Percentiles rank a stretch among this genome's conserved stretches.
Conservation (phyloP, 2,329 filamentous ascomycete genomes). For the Orbilia quercus region DNA sequence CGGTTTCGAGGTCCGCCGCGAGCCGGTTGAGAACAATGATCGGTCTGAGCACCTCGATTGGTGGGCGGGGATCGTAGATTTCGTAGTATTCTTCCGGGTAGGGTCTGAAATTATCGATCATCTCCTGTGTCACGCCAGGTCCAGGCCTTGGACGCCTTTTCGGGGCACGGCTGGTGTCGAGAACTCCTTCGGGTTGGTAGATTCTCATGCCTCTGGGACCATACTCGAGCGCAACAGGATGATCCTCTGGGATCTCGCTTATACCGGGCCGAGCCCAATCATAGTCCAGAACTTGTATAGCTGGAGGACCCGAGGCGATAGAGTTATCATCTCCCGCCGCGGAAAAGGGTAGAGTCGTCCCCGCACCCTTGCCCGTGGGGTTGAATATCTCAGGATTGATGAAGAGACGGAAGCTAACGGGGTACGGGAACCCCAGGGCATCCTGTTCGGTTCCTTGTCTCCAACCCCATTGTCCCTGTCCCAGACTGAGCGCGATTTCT, state of each 20-base stretch:
- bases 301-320: slow-evolving; percentile 1
- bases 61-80: slow-evolving; percentile 6
- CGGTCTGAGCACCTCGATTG: slow-evolving; percentile 22
- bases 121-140: not conserved
- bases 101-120: slow-evolving; percentile 2
- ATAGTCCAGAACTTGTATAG: not conserved
- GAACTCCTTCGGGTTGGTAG: not conserved
- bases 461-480: slow-evolving; percentile 20
- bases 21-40: slow-evolving; percentile 26
- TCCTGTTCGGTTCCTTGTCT: not conserved
- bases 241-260: not conserved
- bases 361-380: not conserved
- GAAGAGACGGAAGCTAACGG: slow-evolving; percentile 37
- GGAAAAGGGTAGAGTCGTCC: slow-evolving; percentile 13
- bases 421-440: slow-evolving; percentile 3
- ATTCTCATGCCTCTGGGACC: not conserved
- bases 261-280: not conserved
- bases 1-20: slow-evolving; percentile 3
- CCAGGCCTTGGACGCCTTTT: slow-evolving; percentile 5
- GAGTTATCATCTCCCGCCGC: not conserved
- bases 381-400: slow-evolving; percentile 24
- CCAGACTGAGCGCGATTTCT: slow-evolving; percentile 13
- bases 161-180: not conserved
- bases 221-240: slow-evolving; percentile 14
- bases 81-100: slow-evolving; percentile 20